These are phyloP conservation scores for Lasiodiplodia gonubiensis DNA, from an alignment of 2,329 filamentous ascomycete species.

Conservation along the genomic window DNA sequence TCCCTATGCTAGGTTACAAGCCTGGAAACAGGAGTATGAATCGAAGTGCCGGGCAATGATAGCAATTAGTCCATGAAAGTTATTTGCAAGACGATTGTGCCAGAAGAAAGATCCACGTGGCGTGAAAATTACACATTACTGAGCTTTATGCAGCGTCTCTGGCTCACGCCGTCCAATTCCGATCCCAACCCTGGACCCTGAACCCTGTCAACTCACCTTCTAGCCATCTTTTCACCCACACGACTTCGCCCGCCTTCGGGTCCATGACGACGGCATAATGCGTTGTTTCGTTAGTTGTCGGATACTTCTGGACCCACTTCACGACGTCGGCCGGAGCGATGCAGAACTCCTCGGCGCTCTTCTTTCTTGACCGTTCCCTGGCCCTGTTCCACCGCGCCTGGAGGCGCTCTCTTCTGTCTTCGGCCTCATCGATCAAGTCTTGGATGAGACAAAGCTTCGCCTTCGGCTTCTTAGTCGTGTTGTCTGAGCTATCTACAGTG, in stretches of 20 bases:
- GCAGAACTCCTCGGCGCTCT: conserved; percentile 34
- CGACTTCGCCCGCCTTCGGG: conserved; percentile 54
- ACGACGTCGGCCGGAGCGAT: conserved; percentile 47
- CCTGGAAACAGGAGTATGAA: too few relatives aligned
- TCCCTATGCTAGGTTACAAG: too few relatives aligned
- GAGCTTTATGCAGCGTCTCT: neutral
- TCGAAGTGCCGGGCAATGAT: too few relatives aligned
- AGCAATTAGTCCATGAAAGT: too few relatives aligned
- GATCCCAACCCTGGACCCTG: neutral
- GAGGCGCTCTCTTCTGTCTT: conserved; percentile 41
- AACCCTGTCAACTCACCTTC: neutral
- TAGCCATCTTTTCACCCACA: conserved; percentile 47
- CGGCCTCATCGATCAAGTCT: conserved; percentile 44
- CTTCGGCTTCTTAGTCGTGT: conserved; percentile 26
- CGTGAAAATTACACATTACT: neutral
- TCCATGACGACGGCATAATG: conserved; percentile 66
- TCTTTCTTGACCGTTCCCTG: neutral
- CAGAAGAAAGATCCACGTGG: too few relatives aligned
- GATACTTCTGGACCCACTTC: conserved; percentile 58
- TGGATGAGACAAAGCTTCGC: conserved; percentile 30
- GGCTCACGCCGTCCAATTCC: neutral
- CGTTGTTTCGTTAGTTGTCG: conserved; percentile 62
- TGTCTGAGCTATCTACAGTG: conserved; percentile 32
- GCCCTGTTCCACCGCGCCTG: conserved; percentile 37
- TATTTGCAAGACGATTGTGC: too few relatives aligned